A percentile compares a stretch with the other conserved stretches of the same genome.
phyloP scores from a whole-genome alignment of 306 rosid species.

The Trichosanthes truncata region DNA sequence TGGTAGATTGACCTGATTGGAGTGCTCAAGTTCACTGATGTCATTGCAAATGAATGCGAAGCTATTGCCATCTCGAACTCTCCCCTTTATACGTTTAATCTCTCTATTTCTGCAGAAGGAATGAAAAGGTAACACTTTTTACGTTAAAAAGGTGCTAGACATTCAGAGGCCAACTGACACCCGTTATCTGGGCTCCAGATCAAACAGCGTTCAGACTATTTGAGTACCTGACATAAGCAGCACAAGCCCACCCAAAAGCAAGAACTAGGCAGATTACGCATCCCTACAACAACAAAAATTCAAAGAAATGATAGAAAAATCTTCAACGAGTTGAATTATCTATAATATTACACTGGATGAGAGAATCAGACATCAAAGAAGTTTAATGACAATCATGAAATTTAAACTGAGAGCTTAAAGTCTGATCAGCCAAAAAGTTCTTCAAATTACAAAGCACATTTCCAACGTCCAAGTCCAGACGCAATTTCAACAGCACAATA shows the following conservation, averaged over 20 bases:
- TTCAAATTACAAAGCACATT: slow-evolving; percentile 2
- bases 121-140: background rate
- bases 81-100: slow-evolving; percentile 47
- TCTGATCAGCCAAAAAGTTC: background rate
- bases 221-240: slow-evolving; percentile 75
- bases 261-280: slow-evolving; percentile 58
- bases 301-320: background rate
- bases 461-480: background rate
- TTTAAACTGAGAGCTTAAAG: background rate
- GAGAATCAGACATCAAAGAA: background rate
- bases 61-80: slow-evolving; percentile 47
- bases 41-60: slow-evolving; percentile 75
- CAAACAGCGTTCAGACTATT: background rate
- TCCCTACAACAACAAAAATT: slow-evolving; percentile 41
- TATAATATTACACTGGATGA: background rate
- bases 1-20: slow-evolving; percentile 66
- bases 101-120: slow-evolving; percentile 59
- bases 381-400: background rate
- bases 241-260: slow-evolving; percentile 81
- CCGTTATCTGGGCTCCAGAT: background rate
- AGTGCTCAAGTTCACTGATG: slow-evolving; percentile 77
- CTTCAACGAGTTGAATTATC: background rate
- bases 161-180: background rate
- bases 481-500: background rate
- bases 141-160: background rate